Evolutionary conservation across 176 grass and related monocot species (phyloP), one percentile per base, ranked within the genome.

Genomic region (Microstegium vimineum): DNA sequence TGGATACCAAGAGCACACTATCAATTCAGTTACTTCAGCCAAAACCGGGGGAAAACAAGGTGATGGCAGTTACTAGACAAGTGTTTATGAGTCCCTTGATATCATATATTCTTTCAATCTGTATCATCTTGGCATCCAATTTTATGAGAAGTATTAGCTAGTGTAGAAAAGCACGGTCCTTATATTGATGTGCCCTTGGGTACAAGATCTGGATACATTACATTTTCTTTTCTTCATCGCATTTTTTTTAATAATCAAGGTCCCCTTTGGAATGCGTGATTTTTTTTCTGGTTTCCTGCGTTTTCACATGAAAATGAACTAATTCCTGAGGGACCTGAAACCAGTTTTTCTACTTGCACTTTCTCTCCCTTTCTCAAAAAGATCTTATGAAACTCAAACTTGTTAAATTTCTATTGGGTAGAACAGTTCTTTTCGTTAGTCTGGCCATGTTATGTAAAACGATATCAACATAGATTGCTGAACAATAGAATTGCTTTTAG

Each of bases 21-120:
- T 95, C 96, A 85, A 89, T 93, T 83, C 87, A 94, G 65, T 90
- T 90, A 85, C 87, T 95, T 86, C 78, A 89, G 80, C 12, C 63
- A 26, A 89, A 92, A 74, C 75, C 86, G 46, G 83, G 78, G 22
- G 85, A 89, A 83, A 88, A 80, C 66, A 86, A 76, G 81, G 57
- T 87, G 57, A 85, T 62, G 36, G 42, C 41, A 82, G 8, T 77
- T 61, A 47, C 16, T 87, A 54, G 20, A 85, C 49, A 64, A 83
- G 51, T 41, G 22, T 52, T 32, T 35, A 49, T 66, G 74, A 43
- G 43, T 52, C 28, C 74, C 34, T 67, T 43, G 27, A 16, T n/a
- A n/a, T n/a, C n/a, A n/a, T n/a, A n/a, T n/a, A n/a, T n/a, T n/a
- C 63, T 15, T 66, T 33, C 6, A 66, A 25, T 35, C 20, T 66